These are phyloP conservation scores for Pythium rhizo-oryzae DNA, from an alignment of 352 stramenopile species.

Conservation along the genomic window DNA sequence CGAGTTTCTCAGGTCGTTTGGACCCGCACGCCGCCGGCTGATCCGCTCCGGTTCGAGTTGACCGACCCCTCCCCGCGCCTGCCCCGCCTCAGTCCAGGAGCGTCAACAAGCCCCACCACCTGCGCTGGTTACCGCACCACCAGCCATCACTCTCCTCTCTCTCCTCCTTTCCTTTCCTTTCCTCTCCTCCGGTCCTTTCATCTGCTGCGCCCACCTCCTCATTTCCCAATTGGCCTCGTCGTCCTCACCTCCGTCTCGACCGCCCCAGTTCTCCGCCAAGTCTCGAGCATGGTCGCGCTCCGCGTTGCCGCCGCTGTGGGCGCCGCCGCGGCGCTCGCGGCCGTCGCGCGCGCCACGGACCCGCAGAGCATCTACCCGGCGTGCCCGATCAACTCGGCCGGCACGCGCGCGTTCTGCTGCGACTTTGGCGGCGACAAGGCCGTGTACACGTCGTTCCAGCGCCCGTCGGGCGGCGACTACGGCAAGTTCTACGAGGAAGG, in stretches of 20 bases:
- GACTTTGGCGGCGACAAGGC: slow-evolving; percentile 35
- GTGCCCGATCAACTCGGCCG: slow-evolving; percentile 57
- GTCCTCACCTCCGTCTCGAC: background rate
- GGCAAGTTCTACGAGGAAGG: slow-evolving; percentile 66
- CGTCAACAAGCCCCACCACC: no score
- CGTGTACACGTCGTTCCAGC: slow-evolving; percentile 68
- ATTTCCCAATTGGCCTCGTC: slow-evolving; percentile 18
- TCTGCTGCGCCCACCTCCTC: no score
- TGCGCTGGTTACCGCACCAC: background rate
- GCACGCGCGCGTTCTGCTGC: slow-evolving; percentile 63
- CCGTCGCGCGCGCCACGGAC: slow-evolving; percentile 36
- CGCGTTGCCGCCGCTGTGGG: slow-evolving; percentile 7
- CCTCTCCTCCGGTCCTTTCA: no score
- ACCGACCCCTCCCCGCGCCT: background rate
- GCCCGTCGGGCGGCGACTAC: slow-evolving; percentile 44
- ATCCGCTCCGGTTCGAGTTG: no score
- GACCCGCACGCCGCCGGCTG: no score
- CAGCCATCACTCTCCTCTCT: slow-evolving; percentile 5
- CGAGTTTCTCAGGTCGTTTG: no score
- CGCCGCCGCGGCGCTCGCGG: slow-evolving; percentile 14
- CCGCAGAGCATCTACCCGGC: slow-evolving; percentile 60
- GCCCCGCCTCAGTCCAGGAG: no score
- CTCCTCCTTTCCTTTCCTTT: background rate
- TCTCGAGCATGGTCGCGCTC: slow-evolving; percentile 18
- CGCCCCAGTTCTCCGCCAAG: background rate